Percentiles rank a stretch among this genome's conserved stretches.
Evolutionary conservation across 495 filamentous ascomycete species (phyloP).

Genomic region (Hyaloscypha bicolor): DNA sequence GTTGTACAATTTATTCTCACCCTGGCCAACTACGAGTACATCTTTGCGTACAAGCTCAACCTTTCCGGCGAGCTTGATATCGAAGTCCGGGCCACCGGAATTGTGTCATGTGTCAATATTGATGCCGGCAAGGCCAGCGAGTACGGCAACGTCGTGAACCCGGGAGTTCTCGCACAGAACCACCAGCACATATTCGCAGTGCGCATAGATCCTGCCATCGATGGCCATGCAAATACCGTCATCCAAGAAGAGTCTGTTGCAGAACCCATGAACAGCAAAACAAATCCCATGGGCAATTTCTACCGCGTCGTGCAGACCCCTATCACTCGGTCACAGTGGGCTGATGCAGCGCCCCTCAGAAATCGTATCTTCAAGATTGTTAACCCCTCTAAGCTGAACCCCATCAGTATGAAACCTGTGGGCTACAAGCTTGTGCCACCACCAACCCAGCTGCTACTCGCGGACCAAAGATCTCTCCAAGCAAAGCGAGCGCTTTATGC

Average conservation of each 20-base stretch:
- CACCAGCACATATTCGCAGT: conserved; percentile 74
- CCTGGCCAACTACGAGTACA: conserved; percentile 53
- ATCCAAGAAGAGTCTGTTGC: conserved; percentile 58
- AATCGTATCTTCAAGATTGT: conserved; percentile 80
- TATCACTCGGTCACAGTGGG: conserved; percentile 38
- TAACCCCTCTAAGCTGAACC: conserved; percentile 65
- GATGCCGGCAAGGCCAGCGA: conserved; percentile 5
- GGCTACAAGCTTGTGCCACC: conserved; percentile 41
- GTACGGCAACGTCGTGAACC: conserved; percentile 72
- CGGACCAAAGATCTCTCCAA: conserved; percentile 39
- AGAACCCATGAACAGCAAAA: conserved; percentile 49
- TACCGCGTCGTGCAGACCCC: conserved; percentile 17
- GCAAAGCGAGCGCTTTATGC: conserved; percentile 41
- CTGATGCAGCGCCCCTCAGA: conserved; percentile 58
- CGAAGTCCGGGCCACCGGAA: conserved; percentile 82
- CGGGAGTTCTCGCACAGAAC: conserved; percentile 49
- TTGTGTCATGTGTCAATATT: conserved; percentile 50
- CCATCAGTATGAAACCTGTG: conserved; percentile 57
- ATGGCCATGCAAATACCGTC: conserved; percentile 62
- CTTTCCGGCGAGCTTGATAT: conserved; percentile 62
- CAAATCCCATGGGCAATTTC: conserved; percentile 18
- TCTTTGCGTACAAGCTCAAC: conserved; percentile 54
- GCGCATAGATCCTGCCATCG: conserved; percentile 66
- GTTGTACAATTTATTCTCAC: conserved; percentile 77
- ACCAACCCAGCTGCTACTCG: conserved; percentile 38